A percentile compares a stretch with the other conserved stretches of the same genome.
Evolutionary conservation across 352 stramenopile genomes (phyloP).

Genomic region (Phytophthora quininea): DNA sequence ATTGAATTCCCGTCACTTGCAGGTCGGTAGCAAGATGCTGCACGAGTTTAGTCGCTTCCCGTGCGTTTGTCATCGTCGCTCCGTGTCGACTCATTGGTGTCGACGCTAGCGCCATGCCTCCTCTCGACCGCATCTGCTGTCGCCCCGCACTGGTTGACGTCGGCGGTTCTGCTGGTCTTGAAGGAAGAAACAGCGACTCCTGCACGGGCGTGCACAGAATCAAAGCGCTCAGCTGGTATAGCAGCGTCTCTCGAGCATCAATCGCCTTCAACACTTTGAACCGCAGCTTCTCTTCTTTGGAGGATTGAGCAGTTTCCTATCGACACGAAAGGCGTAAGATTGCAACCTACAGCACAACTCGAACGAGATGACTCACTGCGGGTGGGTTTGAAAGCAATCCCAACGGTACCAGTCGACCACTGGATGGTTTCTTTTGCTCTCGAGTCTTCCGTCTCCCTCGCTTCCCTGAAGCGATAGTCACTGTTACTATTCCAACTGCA

Average conservation of each 20-base stretch:
- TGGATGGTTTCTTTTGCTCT: slow-evolving; percentile 29
- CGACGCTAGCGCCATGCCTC: slow-evolving; percentile 45
- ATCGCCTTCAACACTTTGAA: slow-evolving; percentile 75
- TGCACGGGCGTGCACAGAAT: slow-evolving; percentile 74
- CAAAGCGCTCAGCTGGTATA: slow-evolving; percentile 75
- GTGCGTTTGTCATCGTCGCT: slow-evolving; percentile 66
- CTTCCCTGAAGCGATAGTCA: slow-evolving; percentile 44
- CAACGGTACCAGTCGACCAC: slow-evolving; percentile 46
- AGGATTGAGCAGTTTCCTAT: slow-evolving; percentile 39
- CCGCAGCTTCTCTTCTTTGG: slow-evolving; percentile 74
- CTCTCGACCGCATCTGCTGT: slow-evolving; percentile 51
- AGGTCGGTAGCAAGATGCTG: slow-evolving; percentile 72
- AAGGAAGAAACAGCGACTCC: slow-evolving; percentile 58
- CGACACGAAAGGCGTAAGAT: no score
- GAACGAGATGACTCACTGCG: slow-evolving; percentile 30
- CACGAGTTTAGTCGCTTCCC: slow-evolving; percentile 70
- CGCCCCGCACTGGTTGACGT: slow-evolving; percentile 23
- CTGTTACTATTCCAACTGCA: no score
- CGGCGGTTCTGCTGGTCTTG: slow-evolving; percentile 38
- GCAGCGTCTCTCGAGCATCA: slow-evolving; percentile 62
- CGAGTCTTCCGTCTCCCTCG: slow-evolving; percentile 18
- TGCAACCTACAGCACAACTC: no score
- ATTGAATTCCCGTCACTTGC: slow-evolving; percentile 69
- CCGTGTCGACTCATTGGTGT: slow-evolving; percentile 27
- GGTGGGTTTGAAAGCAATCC: slow-evolving; percentile 33